phyloP scores from a whole-genome alignment of 345 rosid species.

The Corchorus capsularis region DNA sequence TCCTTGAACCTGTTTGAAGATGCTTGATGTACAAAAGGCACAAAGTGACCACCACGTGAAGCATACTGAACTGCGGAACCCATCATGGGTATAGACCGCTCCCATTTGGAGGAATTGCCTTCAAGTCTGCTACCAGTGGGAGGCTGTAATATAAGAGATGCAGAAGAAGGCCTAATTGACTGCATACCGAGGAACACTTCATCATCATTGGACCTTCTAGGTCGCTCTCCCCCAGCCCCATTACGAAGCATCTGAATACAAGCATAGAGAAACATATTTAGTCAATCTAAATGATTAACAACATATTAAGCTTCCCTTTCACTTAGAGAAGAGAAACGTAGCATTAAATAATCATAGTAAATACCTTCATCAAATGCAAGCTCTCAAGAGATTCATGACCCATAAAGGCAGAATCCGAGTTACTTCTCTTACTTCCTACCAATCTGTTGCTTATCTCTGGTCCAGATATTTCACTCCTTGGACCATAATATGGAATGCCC shows the following conservation, averaged over 20 bases:
- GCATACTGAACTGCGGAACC: constrained; percentile 55
- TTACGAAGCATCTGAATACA: constrained; percentile 59
- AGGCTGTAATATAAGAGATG: constrained; percentile 52
- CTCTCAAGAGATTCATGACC: constrained; percentile 71
- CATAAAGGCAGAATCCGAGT: constrained; percentile 66
- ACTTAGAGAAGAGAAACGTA: constrained; percentile 10
- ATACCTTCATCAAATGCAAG: constrained; percentile 81
- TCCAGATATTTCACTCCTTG: constrained; percentile 69
- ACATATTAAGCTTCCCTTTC: constrained; percentile 8
- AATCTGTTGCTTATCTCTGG: constrained; percentile 64
- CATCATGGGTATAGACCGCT: constrained; percentile 43
- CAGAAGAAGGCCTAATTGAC: constrained; percentile 50
- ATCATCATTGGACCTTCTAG: constrained; percentile 58
- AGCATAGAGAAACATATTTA: constrained; percentile 12
- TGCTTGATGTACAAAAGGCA: constrained; percentile 62
- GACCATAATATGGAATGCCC: constrained; percentile 80
- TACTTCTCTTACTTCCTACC: constrained; percentile 73
- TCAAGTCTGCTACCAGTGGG: constrained; percentile 49
- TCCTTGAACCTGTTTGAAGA: constrained; percentile 72
- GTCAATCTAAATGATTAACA: constrained; percentile 10
- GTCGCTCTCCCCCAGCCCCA: constrained; percentile 54
- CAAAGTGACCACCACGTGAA: constrained; percentile 61
- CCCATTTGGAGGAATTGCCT: constrained; percentile 51
- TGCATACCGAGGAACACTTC: constrained; percentile 46
- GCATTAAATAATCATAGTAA: constrained; percentile 9